Evolutionary conservation across 2,329 filamentous ascomycete species (phyloP).

Genomic region (Colletotrichum cuscutae): DNA sequence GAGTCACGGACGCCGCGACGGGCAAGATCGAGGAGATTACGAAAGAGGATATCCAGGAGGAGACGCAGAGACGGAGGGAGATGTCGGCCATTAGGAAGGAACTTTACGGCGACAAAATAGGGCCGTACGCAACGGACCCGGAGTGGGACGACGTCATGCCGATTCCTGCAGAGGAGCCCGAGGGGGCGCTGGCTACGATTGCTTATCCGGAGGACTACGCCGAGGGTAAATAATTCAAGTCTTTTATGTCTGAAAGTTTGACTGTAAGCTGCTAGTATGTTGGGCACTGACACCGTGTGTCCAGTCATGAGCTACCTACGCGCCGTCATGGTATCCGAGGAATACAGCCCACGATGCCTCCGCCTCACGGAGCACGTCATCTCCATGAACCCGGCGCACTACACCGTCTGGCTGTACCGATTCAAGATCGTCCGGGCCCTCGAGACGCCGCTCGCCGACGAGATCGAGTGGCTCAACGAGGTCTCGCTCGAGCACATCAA

Average conservation of each 20-base stretch:
- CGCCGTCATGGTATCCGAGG: conserved; percentile 89
- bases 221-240: conserved; percentile 65
- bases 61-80: conserved; percentile 57
- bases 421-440: conserved; percentile 80
- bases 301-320: conserved; percentile 90
- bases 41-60: conserved; percentile 54
- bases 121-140: conserved; percentile 72
- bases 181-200: conserved; percentile 88
- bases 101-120: conserved; percentile 61
- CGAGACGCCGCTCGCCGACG: conserved; percentile 71
- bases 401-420: conserved; percentile 98
- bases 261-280: background rate
- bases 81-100: conserved; percentile 63
- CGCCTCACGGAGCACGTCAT: conserved; percentile 91
- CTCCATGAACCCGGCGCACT: conserved; percentile 93
- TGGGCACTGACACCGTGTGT: conserved; percentile 7
- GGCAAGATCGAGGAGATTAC: conserved; percentile 41
- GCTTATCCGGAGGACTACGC: conserved; percentile 90
- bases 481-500: conserved; percentile 88
- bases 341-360: conserved; percentile 82
- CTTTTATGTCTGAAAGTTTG: background rate
- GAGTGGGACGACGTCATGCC: conserved; percentile 87
- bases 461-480: conserved; percentile 87
- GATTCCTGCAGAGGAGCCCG: conserved; percentile 85
- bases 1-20: conserved; percentile 21